Conservation (phyloP, 208 protist species). For the Leishmania turanica region DNA sequence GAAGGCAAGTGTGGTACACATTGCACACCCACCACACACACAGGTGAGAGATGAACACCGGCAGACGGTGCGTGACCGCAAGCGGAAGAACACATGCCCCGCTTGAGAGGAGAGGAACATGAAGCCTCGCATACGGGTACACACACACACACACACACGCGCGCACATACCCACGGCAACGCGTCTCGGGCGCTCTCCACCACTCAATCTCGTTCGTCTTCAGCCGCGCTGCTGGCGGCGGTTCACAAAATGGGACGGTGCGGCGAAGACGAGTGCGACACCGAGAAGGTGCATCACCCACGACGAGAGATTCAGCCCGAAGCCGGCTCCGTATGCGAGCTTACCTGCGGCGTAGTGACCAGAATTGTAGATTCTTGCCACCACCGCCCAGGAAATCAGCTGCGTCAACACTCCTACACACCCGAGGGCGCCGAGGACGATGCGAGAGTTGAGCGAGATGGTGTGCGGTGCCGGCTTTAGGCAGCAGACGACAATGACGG, state of each 20-base stretch:
- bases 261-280: slow-evolving; percentile 22
- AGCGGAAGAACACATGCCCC: not conserved
- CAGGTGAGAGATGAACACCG: not conserved
- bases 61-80: not conserved
- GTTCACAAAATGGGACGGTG: slow-evolving; percentile 11
- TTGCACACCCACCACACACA: not conserved
- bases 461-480: slow-evolving; percentile 26
- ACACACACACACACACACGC: not conserved
- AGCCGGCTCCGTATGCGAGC: slow-evolving; percentile 63
- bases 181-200: not conserved
- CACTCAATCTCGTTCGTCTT: not conserved
- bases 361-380: slow-evolving; percentile 42
- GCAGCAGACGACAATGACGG: slow-evolving; percentile 36
- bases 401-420: slow-evolving; percentile 34
- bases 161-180: not conserved
- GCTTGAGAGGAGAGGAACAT: not conserved
- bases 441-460: slow-evolving; percentile 19
- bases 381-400: slow-evolving; percentile 53
- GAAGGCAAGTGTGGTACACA: not conserved
- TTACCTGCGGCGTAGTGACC: slow-evolving; percentile 21
- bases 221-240: not conserved
- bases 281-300: slow-evolving; percentile 51
- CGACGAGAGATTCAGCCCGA: slow-evolving; percentile 56
- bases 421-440: slow-evolving; percentile 38
- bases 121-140: not conserved